Conservation (phyloP, 495 filamentous ascomycete species). For the Podospora tetraspora region DNA sequence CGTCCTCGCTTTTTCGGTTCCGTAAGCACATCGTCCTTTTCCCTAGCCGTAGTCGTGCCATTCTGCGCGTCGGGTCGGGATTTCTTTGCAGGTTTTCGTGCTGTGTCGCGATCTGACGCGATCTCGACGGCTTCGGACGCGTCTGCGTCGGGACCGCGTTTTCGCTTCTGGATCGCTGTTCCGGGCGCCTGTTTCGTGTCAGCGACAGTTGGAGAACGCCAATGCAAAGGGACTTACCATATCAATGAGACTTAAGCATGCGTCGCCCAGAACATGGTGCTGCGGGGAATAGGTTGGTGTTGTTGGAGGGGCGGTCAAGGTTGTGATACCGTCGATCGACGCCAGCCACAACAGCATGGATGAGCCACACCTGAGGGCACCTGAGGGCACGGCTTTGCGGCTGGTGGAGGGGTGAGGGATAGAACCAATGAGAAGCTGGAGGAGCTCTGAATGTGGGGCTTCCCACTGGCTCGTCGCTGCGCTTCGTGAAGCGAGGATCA, state of each 20-base stretch:
- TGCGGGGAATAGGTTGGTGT: not conserved
- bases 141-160: conserved; percentile 37
- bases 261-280: conserved; percentile 3
- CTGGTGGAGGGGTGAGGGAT: not conserved
- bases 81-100: not conserved
- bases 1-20: conserved; percentile 21
- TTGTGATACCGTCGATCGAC: not conserved
- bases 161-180: conserved; percentile 36
- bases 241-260: conserved; percentile 14
- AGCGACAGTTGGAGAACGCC: conserved; percentile 3
- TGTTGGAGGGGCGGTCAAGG: not conserved
- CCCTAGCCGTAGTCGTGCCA: not conserved
- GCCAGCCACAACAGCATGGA: not conserved
- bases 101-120: conserved; percentile 28
- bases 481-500: not conserved
- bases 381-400: too few relatives aligned
- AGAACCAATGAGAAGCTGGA: not conserved
- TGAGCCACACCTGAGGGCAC: not conserved
- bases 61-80: not conserved
- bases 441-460: not conserved
- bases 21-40: not conserved
- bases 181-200: conserved; percentile 26
- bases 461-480: not conserved
- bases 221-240: conserved; percentile 21
- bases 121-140: conserved; percentile 32